These are phyloP conservation scores for Mucor sp. DNA, from an alignment of 371 early-diverging fungal genomes.

Conservation along the genomic window DNA sequence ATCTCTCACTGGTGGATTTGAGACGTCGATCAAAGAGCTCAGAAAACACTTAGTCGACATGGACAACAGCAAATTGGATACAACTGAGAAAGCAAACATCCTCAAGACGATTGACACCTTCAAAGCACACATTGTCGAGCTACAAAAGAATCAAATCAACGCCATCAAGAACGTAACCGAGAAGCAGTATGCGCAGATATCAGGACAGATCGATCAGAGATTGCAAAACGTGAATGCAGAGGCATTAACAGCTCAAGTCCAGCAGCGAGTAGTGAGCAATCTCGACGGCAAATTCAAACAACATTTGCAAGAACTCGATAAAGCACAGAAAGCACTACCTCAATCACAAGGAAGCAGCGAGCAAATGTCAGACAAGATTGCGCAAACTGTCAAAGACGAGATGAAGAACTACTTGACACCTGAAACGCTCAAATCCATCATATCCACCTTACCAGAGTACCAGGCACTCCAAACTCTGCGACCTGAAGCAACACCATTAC, in stretches of 20 bases:
- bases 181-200: neutral
- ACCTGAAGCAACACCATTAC: neutral
- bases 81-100: neutral
- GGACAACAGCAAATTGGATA: neutral
- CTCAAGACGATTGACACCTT: neutral
- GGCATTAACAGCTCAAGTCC: neutral
- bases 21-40: neutral
- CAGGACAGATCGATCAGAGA: neutral
- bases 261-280: neutral
- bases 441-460: conserved; percentile 8
- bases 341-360: neutral
- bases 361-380: neutral
- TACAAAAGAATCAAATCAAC: neutral
- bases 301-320: neutral
- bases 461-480: neutral
- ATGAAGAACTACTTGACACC: neutral
- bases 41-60: neutral
- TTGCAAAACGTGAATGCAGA: neutral
- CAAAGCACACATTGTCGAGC: neutral
- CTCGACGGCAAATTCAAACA: conserved; percentile 4
- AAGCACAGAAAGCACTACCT: neutral
- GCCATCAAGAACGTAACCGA: neutral
- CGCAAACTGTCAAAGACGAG: neutral
- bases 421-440: neutral
- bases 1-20: neutral